Evolutionary conservation across 108 stramenopile species (phyloP), one percentile per base, ranked within the genome.

Genomic region (Aurantiochytrium sp.): DNA sequence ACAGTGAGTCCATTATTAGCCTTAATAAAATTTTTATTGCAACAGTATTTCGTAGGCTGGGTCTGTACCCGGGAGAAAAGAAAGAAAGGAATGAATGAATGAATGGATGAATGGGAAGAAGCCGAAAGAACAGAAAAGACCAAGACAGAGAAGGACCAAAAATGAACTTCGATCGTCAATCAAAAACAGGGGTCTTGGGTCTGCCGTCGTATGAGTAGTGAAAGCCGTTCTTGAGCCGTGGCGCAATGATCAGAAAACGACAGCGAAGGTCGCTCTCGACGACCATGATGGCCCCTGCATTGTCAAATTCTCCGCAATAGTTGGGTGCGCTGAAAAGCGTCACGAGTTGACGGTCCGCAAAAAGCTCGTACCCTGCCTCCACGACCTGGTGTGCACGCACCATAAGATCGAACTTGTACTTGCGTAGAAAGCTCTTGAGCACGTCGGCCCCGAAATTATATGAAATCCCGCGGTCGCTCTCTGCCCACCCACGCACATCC

Each of bases 381-480:
- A 98, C 99, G 59, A 99, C 99, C 94, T 99, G 99, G 91, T 99
- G 99, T 6, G 99, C 99, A 89, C 99, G 95, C 94, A 98, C 98
- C 91, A 99, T 97, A 58, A 99, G 94, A 87, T 99, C 99, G 73
- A 99, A 91, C 92, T 98, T 98, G 90, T 98, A 98, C 92, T 96
- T 94, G 87, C 97, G 94, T 72, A 98, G 92, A 92, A 98, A 99
- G 89, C 97, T 95, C 53, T 96, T 96, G 21, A 98, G 98, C 90
- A 99, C 98, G 90, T 99, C 99, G 90, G 98, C 99, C 60, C 99
- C 99, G 89, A 99, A 99, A 76, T 98, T 99, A 91, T 98, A 99
- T 23, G 96, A 96, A 23, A 99, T 98, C 90, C 99, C 99, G 51
- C 99, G 94, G 91, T 99, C 99, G 91, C 98, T 98, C 95, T 98